phyloP scores from a whole-genome alignment of 805 yeast genomes.

The Lachancea sp. region DNA sequence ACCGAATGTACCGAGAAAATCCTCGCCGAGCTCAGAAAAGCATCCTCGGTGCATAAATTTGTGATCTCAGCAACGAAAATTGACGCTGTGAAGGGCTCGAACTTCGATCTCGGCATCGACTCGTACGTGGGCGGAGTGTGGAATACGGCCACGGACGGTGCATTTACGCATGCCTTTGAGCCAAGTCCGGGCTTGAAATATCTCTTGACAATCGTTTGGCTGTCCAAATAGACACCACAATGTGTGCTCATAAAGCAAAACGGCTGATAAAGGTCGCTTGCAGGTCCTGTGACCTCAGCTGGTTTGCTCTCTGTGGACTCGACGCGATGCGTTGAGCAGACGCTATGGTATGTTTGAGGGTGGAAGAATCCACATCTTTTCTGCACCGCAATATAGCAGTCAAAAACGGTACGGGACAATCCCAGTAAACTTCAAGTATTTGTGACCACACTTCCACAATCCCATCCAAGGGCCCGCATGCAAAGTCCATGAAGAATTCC shows the following conservation, averaged over 20 bases:
- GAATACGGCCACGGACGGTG: constrained; percentile 53
- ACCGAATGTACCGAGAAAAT: constrained; percentile 29
- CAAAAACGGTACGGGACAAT: constrained; percentile 68
- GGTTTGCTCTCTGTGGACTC: constrained; percentile 18
- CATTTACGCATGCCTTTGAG: constrained; percentile 33
- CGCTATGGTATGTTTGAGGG: constrained; percentile 18
- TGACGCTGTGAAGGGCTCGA: constrained; percentile 12
- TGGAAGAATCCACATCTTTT: constrained; percentile 33
- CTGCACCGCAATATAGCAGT: constrained; percentile 50
- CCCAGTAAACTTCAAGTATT: constrained; percentile 61
- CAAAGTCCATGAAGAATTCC: constrained; percentile 55
- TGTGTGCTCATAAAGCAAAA: constrained; percentile 4
- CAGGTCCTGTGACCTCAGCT: constrained; percentile 14
- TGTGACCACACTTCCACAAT: constrained; percentile 53
- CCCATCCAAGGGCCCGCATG: constrained; percentile 42
- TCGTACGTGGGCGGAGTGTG: constrained; percentile 49
- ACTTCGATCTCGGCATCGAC: constrained; percentile 18
- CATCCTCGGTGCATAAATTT: constrained; percentile 53
- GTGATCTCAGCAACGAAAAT: constrained; percentile 41
- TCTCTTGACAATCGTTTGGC: constrained; percentile 32
- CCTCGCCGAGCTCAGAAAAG: constrained; percentile 34
- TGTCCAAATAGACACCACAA: constrained; percentile 15
- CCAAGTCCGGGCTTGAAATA: constrained; percentile 13
- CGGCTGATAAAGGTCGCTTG: constrained; percentile 26
- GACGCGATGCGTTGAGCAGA: constrained; percentile 15